Base-by-base conservation (phyloP, 2,329 filamentous ascomycete genomes). In the Cladosporium sp. region DNA sequence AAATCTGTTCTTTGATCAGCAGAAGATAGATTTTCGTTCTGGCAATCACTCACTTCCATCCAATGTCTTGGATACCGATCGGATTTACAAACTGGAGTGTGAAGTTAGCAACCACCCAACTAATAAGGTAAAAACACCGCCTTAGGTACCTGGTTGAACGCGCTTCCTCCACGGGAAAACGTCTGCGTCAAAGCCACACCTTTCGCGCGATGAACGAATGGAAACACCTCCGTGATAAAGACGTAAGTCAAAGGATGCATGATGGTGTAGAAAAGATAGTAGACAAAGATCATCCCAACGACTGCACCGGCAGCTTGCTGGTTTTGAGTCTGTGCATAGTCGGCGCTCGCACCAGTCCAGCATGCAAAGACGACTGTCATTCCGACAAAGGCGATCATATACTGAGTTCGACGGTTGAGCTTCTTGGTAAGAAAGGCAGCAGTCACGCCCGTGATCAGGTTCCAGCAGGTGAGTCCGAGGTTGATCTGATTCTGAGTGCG, bases 401-500 rank as follows among this genome's bases (percentile, higher is more conserved):
- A 59, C 40, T 59, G 57, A 1, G 47, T 50, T n/a, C 47, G 47
- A 12, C 47, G 38, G n/a, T 36, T 50, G 20, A 50, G 30, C 15
- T 41, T 41, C 9, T 47, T 47, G 9, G 43, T 48, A 3, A 51
- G 36, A 16, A 51, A 51, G 3, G 49, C 49, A 6, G n/a, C 43
- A 2, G 49, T 48, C 4, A 51, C 43, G 7, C 49, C 49, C 1
- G 42, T 51, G 25, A 43, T 38, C 15, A 51, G 43, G 38, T 51
- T 51, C 49, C 49, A 51, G 43, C 43, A 48, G 7, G 49, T 46
- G 2, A 51, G 38, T 12, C 49, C 49, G 1, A 51, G 36, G 46
- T 72, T 72, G 53, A 72, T 68, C 12, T 66, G 54, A 3, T 63
- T 61, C 53, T 69, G 66, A 19, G 59, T 58, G 38, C 57, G 51